phyloP scores from a whole-genome alignment of 1,284 basidiomycete species.

The Rhodofomes roseus region DNA sequence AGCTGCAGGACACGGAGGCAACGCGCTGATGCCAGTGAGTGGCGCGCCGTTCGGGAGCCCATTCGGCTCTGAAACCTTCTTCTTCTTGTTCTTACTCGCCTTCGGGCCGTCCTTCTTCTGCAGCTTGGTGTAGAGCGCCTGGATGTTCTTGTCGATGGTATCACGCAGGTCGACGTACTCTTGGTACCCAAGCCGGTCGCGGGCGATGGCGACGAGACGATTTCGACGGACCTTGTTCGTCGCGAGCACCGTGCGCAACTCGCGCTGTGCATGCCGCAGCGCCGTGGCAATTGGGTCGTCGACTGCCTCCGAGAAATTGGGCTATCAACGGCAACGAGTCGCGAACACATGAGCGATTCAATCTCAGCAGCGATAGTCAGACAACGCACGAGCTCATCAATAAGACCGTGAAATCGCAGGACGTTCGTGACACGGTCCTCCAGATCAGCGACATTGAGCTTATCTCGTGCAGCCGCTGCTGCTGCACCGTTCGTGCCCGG shows the following conservation, averaged over 20 bases:
- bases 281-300: constrained; percentile 94
- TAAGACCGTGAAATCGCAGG: constrained; percentile 65
- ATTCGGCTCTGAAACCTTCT: constrained; percentile 44
- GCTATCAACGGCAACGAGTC: constrained; percentile 39
- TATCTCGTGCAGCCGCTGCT: constrained; percentile 67
- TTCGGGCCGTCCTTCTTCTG: constrained; percentile 74
- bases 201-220: constrained; percentile 75
- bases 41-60: constrained; percentile 30
- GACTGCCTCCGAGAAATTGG: constrained; percentile 72
- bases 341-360: not conserved
- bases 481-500: constrained; percentile 72
- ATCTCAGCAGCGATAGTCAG: not conserved
- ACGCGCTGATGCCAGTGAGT: constrained; percentile 17
- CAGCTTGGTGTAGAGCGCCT: constrained; percentile 64
- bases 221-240: constrained; percentile 82
- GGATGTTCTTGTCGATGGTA: constrained; percentile 79
- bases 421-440: constrained; percentile 69
- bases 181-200: constrained; percentile 84
- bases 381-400: constrained; percentile 51
- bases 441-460: constrained; percentile 67
- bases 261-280: constrained; percentile 84
- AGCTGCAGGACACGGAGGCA: constrained; percentile 56
- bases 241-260: constrained; percentile 72
- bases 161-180: constrained; percentile 83
- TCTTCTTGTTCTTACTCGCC: constrained; percentile 61